Evolutionary conservation across 164 flowering plant species (phyloP).

Genomic region (Litsea cubeba): DNA sequence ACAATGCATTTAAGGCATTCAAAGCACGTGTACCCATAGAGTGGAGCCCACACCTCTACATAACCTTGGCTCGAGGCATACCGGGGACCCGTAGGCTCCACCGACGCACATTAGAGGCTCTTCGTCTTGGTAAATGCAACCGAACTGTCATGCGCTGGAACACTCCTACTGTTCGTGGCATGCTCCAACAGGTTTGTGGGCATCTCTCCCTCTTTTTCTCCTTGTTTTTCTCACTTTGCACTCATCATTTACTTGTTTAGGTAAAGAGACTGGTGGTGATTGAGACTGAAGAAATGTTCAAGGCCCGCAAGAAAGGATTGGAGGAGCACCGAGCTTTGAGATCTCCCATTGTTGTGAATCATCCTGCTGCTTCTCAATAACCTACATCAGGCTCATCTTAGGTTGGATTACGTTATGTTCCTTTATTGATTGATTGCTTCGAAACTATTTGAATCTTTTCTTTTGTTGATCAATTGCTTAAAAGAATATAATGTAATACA

Average conservation of each 20-base stretch:
- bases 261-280: slow-evolving; percentile 86
- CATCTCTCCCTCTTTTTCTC: neutral
- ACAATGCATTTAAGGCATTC: slow-evolving; percentile 78
- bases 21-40: slow-evolving; percentile 72
- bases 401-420: slow-evolving; percentile 9
- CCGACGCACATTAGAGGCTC: slow-evolving; percentile 76
- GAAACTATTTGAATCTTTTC: neutral
- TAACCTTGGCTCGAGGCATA: slow-evolving; percentile 81
- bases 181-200: slow-evolving; percentile 67
- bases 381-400: slow-evolving; percentile 1
- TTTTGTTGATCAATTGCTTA: no score
- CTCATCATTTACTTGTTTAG: slow-evolving; percentile 23
- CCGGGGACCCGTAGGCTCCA: slow-evolving; percentile 87
- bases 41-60: slow-evolving; percentile 75
- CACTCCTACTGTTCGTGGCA: slow-evolving; percentile 88
- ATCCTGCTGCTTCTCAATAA: slow-evolving; percentile 38
- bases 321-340: slow-evolving; percentile 66
- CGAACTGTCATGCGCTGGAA: slow-evolving; percentile 84
- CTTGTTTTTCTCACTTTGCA: neutral
- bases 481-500: no score
- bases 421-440: neutral
- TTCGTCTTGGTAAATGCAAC: slow-evolving; percentile 72
- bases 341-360: slow-evolving; percentile 66
- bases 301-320: slow-evolving; percentile 62
- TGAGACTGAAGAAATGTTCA: slow-evolving; percentile 91